Conservation (phyloP, 1,284 basidiomycete species). For the Ustilago curta region DNA sequence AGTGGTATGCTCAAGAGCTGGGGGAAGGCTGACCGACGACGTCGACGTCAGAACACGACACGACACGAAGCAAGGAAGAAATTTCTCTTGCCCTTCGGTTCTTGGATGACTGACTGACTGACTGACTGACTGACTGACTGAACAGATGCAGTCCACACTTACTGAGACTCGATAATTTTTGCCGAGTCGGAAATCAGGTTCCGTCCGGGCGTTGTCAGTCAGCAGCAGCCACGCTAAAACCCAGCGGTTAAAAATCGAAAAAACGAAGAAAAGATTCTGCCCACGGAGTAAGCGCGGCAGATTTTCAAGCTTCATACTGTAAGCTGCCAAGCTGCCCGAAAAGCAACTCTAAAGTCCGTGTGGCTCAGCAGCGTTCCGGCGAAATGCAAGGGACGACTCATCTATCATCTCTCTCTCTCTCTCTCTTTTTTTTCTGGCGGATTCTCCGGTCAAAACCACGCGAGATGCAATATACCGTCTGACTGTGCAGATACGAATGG, state of each 20-base stretch:
- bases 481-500: no score
- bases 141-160: neutral
- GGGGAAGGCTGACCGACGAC: neutral
- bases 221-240: neutral
- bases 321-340: neutral
- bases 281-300: neutral
- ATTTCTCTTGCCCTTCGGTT: neutral
- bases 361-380: no score
- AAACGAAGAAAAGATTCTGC: neutral
- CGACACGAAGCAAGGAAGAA: no score
- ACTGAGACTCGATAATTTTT: neutral
- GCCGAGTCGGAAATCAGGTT: slow-evolving; percentile 5
- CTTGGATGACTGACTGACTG: neutral
- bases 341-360: no score
- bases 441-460: no score
- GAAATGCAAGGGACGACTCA: no score
- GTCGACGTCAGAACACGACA: neutral
- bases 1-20: no score
- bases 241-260: neutral
- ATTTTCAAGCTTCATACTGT: no score
- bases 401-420: no score
- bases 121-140: neutral
- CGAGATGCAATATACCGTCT: no score
- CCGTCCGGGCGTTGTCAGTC: slow-evolving; percentile 2
- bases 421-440: no score